phyloP scores from a whole-genome alignment of 1,284 basidiomycete genomes.

The Ustilago tritici region DNA sequence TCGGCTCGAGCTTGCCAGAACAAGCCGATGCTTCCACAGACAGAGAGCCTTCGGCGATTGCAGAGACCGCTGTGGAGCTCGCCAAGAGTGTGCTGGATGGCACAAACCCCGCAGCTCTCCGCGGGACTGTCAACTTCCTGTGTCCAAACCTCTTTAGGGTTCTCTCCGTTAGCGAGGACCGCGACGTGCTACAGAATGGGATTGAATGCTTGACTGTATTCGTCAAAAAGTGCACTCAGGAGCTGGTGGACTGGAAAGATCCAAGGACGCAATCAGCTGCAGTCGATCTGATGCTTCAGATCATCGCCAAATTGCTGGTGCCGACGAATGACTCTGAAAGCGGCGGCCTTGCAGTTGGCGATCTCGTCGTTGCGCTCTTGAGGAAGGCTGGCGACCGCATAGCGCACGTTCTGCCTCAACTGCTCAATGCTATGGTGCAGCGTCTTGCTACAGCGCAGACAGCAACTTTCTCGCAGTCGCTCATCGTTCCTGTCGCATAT shows the following conservation, averaged over 20 bases:
- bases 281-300: slow-evolving; percentile 55
- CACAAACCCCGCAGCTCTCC: slow-evolving; percentile 79
- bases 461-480: slow-evolving; percentile 81
- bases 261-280: slow-evolving; percentile 13
- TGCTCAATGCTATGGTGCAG: slow-evolving; percentile 83
- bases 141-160: slow-evolving; percentile 46
- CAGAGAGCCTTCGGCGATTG: slow-evolving; percentile 37
- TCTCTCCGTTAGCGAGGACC: slow-evolving; percentile 49
- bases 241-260: slow-evolving; percentile 76
- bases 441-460: slow-evolving; percentile 86
- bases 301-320: slow-evolving; percentile 58
- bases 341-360: slow-evolving; percentile 90
- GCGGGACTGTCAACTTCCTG: slow-evolving; percentile 74
- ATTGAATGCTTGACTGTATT: slow-evolving; percentile 84
- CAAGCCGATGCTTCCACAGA: slow-evolving; percentile 15
- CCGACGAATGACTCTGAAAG: slow-evolving; percentile 71
- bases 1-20: slow-evolving; percentile 71
- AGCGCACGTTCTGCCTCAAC: slow-evolving; percentile 81
- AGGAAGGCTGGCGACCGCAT: slow-evolving; percentile 82
- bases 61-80: slow-evolving; percentile 76
- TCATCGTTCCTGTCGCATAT: slow-evolving; percentile 92
- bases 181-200: slow-evolving; percentile 76
- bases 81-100: slow-evolving; percentile 77
- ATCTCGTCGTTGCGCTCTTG: slow-evolving; percentile 91
- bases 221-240: slow-evolving; percentile 85